Conservation (phyloP, 805 yeast species). For the Yamadazyma insecticola region DNA sequence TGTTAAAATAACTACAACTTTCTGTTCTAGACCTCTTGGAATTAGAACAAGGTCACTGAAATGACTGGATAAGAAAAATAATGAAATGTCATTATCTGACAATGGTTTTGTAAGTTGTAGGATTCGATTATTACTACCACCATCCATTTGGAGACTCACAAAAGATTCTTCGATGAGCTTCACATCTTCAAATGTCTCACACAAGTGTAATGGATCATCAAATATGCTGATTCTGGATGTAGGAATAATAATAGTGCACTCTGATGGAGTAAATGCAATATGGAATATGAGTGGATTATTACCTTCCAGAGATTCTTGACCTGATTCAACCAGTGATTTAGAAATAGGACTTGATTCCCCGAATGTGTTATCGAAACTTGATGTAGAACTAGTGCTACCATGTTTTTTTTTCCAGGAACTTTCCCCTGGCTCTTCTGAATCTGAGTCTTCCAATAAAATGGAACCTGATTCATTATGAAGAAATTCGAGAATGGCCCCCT, state of each 20-base stretch:
- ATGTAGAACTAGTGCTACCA: slow-evolving; percentile 8
- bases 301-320: too few species aligned
- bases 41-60: slow-evolving; percentile 59
- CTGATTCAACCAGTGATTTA: too few species aligned
- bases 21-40: slow-evolving; percentile 42
- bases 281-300: slow-evolving; percentile 51
- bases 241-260: slow-evolving; percentile 57
- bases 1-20: slow-evolving; percentile 44
- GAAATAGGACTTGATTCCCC: too few species aligned
- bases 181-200: slow-evolving; percentile 31
- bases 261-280: slow-evolving; percentile 58
- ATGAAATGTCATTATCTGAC: slow-evolving; percentile 51
- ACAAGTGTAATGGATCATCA: slow-evolving; percentile 30
- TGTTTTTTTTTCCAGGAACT: slow-evolving; percentile 8
- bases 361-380: slow-evolving; percentile 9
- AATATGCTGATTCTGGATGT: slow-evolving; percentile 33
- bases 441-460: too few species aligned
- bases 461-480: slow-evolving; percentile 38
- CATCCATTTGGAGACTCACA: slow-evolving; percentile 53
- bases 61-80: slow-evolving; percentile 60
- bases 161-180: slow-evolving; percentile 41
- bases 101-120: slow-evolving; percentile 55
- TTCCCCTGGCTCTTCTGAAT: slow-evolving; percentile 4
- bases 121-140: slow-evolving; percentile 49
- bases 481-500: slow-evolving; percentile 46